These are phyloP conservation scores for Lupinus albus DNA, from an alignment of 306 rosid genomes.

Conservation along the genomic window DNA sequence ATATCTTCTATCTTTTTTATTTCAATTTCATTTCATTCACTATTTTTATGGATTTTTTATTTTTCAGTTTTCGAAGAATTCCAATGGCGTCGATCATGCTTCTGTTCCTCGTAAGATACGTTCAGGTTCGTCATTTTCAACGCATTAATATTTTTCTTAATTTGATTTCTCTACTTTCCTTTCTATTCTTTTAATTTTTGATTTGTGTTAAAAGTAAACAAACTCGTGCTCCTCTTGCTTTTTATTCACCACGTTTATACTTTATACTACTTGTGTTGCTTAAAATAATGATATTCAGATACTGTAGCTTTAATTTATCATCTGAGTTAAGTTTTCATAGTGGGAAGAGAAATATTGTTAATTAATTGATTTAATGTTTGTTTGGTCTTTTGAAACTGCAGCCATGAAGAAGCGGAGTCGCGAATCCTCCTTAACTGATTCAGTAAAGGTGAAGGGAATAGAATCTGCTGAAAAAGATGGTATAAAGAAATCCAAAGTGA, in stretches of 20 bases:
- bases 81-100: slow-evolving; percentile 62
- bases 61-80: slow-evolving; percentile 48
- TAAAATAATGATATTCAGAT: slow-evolving; percentile 29
- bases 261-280: slow-evolving; percentile 30
- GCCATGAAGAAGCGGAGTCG: slow-evolving; percentile 78
- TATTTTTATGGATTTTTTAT: not conserved
- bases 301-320: slow-evolving; percentile 41
- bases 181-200: slow-evolving; percentile 32
- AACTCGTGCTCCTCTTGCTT: slow-evolving; percentile 36
- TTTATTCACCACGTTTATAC: slow-evolving; percentile 5
- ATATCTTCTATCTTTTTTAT: too few relatives aligned
- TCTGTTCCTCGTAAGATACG: slow-evolving; percentile 81
- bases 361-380: not conserved
- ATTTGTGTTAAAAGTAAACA: slow-evolving; percentile 47
- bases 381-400: slow-evolving; percentile 32
- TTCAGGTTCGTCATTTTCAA: slow-evolving; percentile 59
- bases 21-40: not conserved
- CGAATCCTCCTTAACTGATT: slow-evolving; percentile 54
- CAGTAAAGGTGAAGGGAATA: slow-evolving; percentile 57
- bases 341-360: not conserved
- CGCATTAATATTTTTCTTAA: not conserved
- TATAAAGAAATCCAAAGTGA: slow-evolving; percentile 54
- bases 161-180: not conserved
- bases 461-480: slow-evolving; percentile 48
- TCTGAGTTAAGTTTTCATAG: slow-evolving; percentile 18